Base-by-base conservation (phyloP, 148 eudicot species). In the Persicaria tinctoria region DNA sequence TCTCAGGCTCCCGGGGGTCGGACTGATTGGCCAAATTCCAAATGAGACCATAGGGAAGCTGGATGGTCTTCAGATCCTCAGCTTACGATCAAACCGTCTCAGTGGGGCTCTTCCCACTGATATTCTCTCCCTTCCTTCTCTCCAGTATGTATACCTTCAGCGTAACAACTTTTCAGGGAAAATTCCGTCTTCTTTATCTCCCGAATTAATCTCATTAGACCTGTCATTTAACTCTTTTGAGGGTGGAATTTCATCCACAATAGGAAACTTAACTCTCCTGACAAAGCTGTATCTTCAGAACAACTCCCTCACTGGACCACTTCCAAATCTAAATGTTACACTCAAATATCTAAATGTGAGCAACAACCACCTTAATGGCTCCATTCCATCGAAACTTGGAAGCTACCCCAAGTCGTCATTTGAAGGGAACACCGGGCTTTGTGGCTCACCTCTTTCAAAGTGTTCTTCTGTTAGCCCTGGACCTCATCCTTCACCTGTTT, bases 1-100 rank as follows among this genome's bases (percentile, higher is more conserved):
- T 20, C 82, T 95, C 68, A 89, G 93, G 46, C 86, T 94, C 27
- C 98, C 98, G 17, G 98, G 89, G 62, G 77, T 84, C 50, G 98
- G 98, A 56, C 86, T 94, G 7, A 62, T 48, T 63, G 98, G 98
- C 57, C 84, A 78, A 13, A 83, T 95, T 66, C 98, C 98, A 4
- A 75, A 75, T 6, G 84, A 85, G 76, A 95, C 97, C 18, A 74
- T 95, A 27, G 89, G 88, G 46, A 88, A 86, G 54, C 76, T 95
- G 72, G 82, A 84, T 48, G 80, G 83, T 18, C 93, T 95, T 51
- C 17, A 51, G 6, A 77, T 75, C 74, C 89, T 95, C 74, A 95
- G 98, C 81, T 93, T 95, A 20, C 86, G 91, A 56, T 85, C 87
- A 49, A 95, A 95, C 77, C 76, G 32, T 60, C 89, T 95, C 12